phyloP scores from a whole-genome alignment of 345 rosid genomes.

The Geranium rotundifolium region DNA sequence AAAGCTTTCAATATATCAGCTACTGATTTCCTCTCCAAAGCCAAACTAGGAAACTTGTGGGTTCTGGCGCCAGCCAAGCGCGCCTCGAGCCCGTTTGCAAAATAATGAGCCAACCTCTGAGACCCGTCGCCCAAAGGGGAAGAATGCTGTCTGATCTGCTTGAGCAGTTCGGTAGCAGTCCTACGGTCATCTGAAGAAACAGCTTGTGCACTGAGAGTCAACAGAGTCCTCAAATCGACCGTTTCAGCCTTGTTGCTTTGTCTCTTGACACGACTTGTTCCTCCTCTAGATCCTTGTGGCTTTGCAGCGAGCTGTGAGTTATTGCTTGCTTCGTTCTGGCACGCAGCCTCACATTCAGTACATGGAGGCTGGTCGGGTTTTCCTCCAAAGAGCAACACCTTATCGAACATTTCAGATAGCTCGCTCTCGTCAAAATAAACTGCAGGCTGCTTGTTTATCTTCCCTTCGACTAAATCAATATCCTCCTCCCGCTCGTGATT shows the following conservation, averaged over 20 bases:
- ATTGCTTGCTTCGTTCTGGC: constrained; percentile 1
- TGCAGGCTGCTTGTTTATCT: constrained; percentile 48
- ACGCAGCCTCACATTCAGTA: background rate
- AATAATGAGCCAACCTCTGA: constrained; percentile 38
- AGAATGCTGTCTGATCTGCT: constrained; percentile 30
- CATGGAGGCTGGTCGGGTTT: background rate
- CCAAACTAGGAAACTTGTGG: constrained; percentile 7
- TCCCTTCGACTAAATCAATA: constrained; percentile 32
- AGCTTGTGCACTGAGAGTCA: constrained; percentile 38
- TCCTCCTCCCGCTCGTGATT: constrained; percentile 38
- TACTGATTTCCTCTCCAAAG: constrained; percentile 12
- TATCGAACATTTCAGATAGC: constrained; percentile 56
- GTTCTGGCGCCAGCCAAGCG: constrained; percentile 10
- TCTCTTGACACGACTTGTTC: constrained; percentile 17
- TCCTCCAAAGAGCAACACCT: constrained; percentile 21
- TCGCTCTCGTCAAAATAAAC: constrained; percentile 27
- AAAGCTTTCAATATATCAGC: constrained; percentile 29
- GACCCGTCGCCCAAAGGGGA: constrained; percentile 26
- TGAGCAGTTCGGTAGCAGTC: constrained; percentile 23
- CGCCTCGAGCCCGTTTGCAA: constrained; percentile 39
- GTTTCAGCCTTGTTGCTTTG: constrained; percentile 15
- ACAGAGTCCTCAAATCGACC: constrained; percentile 37
- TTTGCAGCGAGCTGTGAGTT: constrained; percentile 8
- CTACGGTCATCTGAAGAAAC: constrained; percentile 18
- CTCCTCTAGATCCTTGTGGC: constrained; percentile 10